phyloP scores from a whole-genome alignment of 2,329 filamentous ascomycete genomes.

The Ilyonectria sp. region DNA sequence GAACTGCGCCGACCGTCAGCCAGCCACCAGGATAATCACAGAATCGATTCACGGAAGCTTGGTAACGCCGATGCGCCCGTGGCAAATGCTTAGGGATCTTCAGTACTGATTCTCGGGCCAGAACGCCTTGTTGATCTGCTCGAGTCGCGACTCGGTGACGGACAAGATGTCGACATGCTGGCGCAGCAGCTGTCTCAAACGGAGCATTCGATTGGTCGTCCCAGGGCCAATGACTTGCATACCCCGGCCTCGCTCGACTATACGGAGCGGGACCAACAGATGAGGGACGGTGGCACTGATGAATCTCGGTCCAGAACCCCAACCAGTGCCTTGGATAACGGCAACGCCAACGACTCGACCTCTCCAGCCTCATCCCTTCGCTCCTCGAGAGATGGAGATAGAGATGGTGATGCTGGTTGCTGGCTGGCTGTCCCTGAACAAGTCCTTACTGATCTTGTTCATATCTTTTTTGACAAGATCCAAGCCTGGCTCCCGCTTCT shows the following conservation, averaged over 20 bases:
- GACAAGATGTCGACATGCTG: background rate
- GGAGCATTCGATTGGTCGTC: background rate
- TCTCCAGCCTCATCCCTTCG: slow-evolving; percentile 1
- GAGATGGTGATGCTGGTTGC: background rate
- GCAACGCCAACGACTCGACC: background rate
- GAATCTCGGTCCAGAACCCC: background rate
- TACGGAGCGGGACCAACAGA: slow-evolving; percentile 3
- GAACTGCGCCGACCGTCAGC: slow-evolving; percentile 6
- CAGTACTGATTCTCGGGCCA: background rate
- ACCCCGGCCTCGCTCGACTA: background rate
- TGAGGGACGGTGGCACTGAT: background rate
- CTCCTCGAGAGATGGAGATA: background rate
- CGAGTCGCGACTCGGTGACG: slow-evolving; percentile 6
- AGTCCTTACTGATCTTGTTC: slow-evolving; percentile 6
- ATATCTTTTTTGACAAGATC: slow-evolving; percentile 16
- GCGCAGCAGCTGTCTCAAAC: background rate
- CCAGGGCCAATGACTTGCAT: slow-evolving; percentile 1
- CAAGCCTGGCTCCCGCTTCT: slow-evolving; percentile 21
- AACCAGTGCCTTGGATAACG: background rate
- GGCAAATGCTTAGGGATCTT: background rate
- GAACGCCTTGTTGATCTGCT: slow-evolving; percentile 21
- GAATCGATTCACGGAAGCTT: slow-evolving; percentile 8
- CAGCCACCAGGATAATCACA: background rate
- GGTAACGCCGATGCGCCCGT: slow-evolving; percentile 1
- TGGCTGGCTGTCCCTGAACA: slow-evolving; percentile 9